phyloP scores from a whole-genome alignment of 2,329 filamentous ascomycete genomes.

The Sporothrix brunneoviolacea region DNA sequence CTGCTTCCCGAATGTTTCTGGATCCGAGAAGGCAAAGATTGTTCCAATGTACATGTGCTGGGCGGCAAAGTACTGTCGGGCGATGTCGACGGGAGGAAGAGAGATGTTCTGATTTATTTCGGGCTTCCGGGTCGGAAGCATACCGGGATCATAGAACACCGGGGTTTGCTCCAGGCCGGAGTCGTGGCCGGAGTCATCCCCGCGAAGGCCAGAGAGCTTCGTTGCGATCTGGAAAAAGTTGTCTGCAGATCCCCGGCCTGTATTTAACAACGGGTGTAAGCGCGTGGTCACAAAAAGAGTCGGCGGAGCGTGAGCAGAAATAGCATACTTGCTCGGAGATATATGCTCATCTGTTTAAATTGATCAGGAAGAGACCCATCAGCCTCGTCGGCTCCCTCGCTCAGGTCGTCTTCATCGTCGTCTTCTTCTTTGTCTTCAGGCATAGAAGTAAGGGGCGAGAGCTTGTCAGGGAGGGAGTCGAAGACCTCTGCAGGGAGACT shows the following conservation, averaged over 20 bases:
- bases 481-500: constrained; percentile 3
- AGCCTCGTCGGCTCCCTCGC: not conserved
- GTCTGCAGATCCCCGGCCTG: constrained; percentile 32
- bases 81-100: constrained; percentile 44
- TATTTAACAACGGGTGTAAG: not conserved
- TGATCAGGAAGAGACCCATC: constrained; percentile 12
- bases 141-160: constrained; percentile 29
- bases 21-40: constrained; percentile 48
- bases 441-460: not conserved
- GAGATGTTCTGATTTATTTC: constrained; percentile 21
- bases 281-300: not conserved
- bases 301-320: not conserved
- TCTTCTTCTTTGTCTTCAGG: not conserved
- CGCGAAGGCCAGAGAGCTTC: constrained; percentile 24
- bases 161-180: constrained; percentile 26
- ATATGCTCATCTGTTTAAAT: constrained; percentile 21
- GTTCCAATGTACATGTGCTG: constrained; percentile 52
- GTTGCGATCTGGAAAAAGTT: constrained; percentile 32
- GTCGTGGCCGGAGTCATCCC: constrained; percentile 20
- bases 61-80: constrained; percentile 34
- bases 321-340: constrained; percentile 19
- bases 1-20: constrained; percentile 38
- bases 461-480: not conserved
- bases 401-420: not conserved
- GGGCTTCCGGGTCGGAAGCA: constrained; percentile 27